A percentile compares a stretch with the other conserved stretches of the same genome.
These are phyloP conservation scores for Dianthus caryophyllus DNA, from an alignment of 148 eudicot species.

Conservation along the genomic window DNA sequence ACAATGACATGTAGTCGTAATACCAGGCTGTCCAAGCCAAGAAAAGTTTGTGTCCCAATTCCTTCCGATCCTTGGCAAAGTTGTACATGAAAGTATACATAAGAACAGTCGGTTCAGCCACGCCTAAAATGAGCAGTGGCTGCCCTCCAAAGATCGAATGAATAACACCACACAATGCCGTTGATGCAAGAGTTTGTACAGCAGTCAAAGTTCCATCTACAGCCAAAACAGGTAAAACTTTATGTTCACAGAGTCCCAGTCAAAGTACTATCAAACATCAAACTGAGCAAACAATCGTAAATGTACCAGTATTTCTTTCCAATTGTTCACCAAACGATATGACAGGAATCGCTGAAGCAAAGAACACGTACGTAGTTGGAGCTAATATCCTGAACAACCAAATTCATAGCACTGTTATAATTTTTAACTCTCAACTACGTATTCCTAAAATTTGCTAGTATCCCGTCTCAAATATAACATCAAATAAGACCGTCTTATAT, in stretches of 20 bases:
- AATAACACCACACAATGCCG: conserved; percentile 86
- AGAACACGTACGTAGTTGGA: conserved; percentile 94
- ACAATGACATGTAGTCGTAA: background rate
- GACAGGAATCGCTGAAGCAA: conserved; percentile 98
- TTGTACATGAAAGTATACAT: conserved; percentile 98
- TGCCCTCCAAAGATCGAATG: conserved; percentile 97
- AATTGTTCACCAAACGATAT: conserved; percentile 99
- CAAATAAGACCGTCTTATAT: too few species aligned
- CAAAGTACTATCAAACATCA: conserved; percentile 4
- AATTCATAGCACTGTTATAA: background rate
- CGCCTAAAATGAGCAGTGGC: conserved; percentile 91
- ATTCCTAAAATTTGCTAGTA: too few species aligned
- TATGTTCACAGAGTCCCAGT: background rate
- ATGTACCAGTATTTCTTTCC: conserved; percentile 73
- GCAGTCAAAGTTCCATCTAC: conserved; percentile 90
- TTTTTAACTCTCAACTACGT: background rate
- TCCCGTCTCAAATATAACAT: too few species aligned
- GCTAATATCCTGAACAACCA: conserved; percentile 73
- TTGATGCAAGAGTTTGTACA: conserved; percentile 95
- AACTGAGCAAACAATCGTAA: conserved; percentile 13
- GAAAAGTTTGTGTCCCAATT: conserved; percentile 78
- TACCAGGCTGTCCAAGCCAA: conserved; percentile 99
- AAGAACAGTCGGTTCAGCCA: conserved; percentile 96
- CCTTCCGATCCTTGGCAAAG: conserved; percentile 81
- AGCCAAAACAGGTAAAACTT: conserved; percentile 2